phyloP scores from a whole-genome alignment of 768 basidiomycete genomes.

The Mycena galericulata region DNA sequence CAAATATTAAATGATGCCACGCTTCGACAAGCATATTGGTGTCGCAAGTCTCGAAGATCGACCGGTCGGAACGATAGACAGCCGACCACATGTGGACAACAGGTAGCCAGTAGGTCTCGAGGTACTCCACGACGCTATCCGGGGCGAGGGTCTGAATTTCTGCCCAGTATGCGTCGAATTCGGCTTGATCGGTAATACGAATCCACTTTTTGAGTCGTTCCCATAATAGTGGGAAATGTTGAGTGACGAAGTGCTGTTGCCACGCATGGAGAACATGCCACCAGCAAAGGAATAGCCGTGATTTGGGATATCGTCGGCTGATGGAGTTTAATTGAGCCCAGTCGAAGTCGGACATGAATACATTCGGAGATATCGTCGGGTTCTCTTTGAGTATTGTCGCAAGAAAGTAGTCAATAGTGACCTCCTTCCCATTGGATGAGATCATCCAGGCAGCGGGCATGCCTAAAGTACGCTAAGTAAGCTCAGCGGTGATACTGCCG shows the following conservation, averaged over 20 bases:
- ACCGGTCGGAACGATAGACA: slow-evolving; percentile 27
- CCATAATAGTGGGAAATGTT: slow-evolving; percentile 34
- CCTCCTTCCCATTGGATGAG: slow-evolving; percentile 34
- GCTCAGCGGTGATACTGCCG: background rate
- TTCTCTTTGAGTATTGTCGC: background rate
- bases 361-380: background rate
- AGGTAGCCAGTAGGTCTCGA: slow-evolving; percentile 36
- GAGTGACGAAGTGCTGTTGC: slow-evolving; percentile 40
- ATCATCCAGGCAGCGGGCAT: slow-evolving; percentile 39
- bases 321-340: slow-evolving; percentile 17
- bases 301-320: background rate
- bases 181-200: slow-evolving; percentile 24
- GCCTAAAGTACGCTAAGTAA: background rate
- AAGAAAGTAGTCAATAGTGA: slow-evolving; percentile 34
- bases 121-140: slow-evolving; percentile 32
- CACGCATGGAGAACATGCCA: slow-evolving; percentile 48
- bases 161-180: slow-evolving; percentile 36
- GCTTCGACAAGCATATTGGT: slow-evolving; percentile 46
- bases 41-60: slow-evolving; percentile 31
- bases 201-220: slow-evolving; percentile 39
- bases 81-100: slow-evolving; percentile 40
- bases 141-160: slow-evolving; percentile 30
- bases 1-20: slow-evolving; percentile 6
- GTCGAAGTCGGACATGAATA: slow-evolving; percentile 25
- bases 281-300: slow-evolving; percentile 40